phyloP scores from a whole-genome alignment of 768 basidiomycete genomes.

The Mycena pura region DNA sequence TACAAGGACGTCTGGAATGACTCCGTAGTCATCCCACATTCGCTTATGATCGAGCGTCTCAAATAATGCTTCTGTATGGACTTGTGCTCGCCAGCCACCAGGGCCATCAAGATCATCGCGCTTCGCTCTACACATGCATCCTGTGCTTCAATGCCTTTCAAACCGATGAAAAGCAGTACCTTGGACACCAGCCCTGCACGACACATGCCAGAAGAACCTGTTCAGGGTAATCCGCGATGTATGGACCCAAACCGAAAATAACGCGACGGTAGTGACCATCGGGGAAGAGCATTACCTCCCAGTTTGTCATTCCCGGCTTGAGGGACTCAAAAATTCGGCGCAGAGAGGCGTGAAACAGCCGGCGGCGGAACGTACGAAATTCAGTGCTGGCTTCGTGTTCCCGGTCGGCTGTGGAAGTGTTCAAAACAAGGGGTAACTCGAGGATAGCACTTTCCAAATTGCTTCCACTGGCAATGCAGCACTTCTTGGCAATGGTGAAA shows the following conservation, averaged over 20 bases:
- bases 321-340: slow-evolving; percentile 30
- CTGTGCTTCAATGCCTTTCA: background rate
- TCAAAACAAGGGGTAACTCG: too few species aligned
- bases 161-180: slow-evolving; percentile 15
- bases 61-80: slow-evolving; percentile 23
- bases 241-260: slow-evolving; percentile 34
- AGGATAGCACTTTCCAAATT: too few species aligned
- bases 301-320: slow-evolving; percentile 32
- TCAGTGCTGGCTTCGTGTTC: too few species aligned
- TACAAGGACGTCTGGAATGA: slow-evolving; percentile 34
- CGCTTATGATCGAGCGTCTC: slow-evolving; percentile 10
- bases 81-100: background rate
- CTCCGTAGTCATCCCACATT: slow-evolving; percentile 37
- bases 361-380: slow-evolving; percentile 1
- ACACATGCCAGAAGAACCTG: slow-evolving; percentile 37
- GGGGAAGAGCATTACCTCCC: slow-evolving; percentile 31
- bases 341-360: slow-evolving; percentile 41
- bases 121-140: slow-evolving; percentile 2
- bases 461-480: too few species aligned
- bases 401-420: too few species aligned
- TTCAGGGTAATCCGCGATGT: slow-evolving; percentile 50
- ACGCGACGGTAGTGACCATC: slow-evolving; percentile 32
- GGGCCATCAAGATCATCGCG: slow-evolving; percentile 5
- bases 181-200: slow-evolving; percentile 37
- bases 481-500: too few species aligned